These are phyloP conservation scores for Misopates orontium DNA, from an alignment of 257 asterid genomes.

Conservation along the genomic window DNA sequence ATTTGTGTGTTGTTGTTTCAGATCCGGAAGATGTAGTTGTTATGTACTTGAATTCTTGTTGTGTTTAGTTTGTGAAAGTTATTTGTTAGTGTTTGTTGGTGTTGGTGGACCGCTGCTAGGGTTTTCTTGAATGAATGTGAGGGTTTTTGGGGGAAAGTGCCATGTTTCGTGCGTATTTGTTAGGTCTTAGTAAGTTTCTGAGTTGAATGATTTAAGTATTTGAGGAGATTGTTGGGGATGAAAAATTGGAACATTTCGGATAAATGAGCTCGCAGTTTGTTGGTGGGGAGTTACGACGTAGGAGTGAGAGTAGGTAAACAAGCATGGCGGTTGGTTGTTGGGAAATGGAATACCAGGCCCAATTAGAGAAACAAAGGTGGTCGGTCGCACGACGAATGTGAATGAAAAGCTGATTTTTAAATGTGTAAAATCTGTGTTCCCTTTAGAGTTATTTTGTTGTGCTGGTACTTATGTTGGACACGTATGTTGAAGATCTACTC, in stretches of 20 bases:
- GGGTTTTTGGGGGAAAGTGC: background rate
- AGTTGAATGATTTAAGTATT: background rate
- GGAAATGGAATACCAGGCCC: background rate
- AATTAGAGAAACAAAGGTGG: conserved; percentile 17
- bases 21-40: conserved; percentile 37
- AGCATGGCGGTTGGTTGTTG: background rate
- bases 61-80: background rate
- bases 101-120: conserved; percentile 21
- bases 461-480: conserved; percentile 11
- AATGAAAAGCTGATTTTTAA: too few species aligned
- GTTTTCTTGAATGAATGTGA: conserved; percentile 12
- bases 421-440: too few species aligned
- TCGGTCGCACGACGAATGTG: too few species aligned
- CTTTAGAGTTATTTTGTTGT: background rate
- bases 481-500: conserved; percentile 3
- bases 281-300: background rate
- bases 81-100: background rate
- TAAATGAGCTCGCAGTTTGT: background rate
- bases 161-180: background rate
- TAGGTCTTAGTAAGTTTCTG: background rate
- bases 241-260: background rate
- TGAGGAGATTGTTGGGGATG: background rate
- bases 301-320: background rate
- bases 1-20: conserved; percentile 5
- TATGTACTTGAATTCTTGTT: background rate